These are phyloP conservation scores for Jamesozyma spencerorum DNA, from an alignment of 805 yeast genomes.

Conservation along the genomic window DNA sequence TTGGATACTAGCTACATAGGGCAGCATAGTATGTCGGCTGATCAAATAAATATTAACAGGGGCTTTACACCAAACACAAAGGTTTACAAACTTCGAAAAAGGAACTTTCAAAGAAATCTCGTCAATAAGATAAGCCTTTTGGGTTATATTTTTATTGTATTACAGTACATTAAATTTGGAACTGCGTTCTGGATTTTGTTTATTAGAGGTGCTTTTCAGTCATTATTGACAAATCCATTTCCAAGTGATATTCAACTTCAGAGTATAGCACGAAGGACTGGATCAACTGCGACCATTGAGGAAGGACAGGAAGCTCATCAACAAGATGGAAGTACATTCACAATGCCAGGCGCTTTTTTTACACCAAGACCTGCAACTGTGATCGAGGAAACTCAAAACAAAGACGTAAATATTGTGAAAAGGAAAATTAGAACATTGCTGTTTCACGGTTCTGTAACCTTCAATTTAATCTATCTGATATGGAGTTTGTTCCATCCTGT, in stretches of 20 bases:
- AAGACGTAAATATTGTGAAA: slow-evolving; percentile 9
- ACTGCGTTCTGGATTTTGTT: slow-evolving; percentile 20
- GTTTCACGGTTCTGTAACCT: slow-evolving; percentile 20
- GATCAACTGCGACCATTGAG: neutral
- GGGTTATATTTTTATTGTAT: slow-evolving; percentile 19
- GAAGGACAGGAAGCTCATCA: slow-evolving; percentile 7
- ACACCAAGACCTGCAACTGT: neutral
- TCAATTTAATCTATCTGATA: slow-evolving; percentile 17
- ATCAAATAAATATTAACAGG: too few relatives aligned
- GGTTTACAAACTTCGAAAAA: slow-evolving; percentile 19
- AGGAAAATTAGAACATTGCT: slow-evolving; percentile 16
- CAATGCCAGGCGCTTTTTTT: slow-evolving; percentile 21
- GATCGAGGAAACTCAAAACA: slow-evolving; percentile 5
- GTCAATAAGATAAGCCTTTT: slow-evolving; percentile 13
- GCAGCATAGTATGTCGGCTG: too few relatives aligned
- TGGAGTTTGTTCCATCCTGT: slow-evolving; percentile 21
- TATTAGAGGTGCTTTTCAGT: slow-evolving; percentile 32
- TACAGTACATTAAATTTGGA: slow-evolving; percentile 24
- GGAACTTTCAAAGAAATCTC: slow-evolving; percentile 19
- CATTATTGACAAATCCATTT: slow-evolving; percentile 35
- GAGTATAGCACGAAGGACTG: slow-evolving; percentile 10
- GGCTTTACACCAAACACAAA: slow-evolving; percentile 4
- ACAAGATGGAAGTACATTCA: slow-evolving; percentile 3
- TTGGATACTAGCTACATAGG: too few relatives aligned
- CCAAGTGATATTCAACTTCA: slow-evolving; percentile 26